Evolutionary conservation across 345 rosid species (phyloP), one percentile per base, ranked within the genome.

Genomic region (Eucalyptus caleyi): DNA sequence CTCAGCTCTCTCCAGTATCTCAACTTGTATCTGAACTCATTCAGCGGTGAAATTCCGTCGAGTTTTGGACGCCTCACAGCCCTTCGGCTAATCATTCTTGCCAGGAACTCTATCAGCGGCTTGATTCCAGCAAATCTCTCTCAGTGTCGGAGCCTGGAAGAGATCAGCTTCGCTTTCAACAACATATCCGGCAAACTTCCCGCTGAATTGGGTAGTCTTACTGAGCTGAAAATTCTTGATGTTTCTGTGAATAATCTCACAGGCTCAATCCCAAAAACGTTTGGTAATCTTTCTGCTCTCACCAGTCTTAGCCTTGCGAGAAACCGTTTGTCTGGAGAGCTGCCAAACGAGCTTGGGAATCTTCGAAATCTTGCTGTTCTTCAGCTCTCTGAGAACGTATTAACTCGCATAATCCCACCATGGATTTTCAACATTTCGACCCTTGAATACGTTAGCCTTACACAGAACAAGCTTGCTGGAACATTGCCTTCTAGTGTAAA

Each of bases 201-300:
- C 26, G n/a, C 81, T 86, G 81, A 86, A 47, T 24, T 89, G 37
- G 88, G 90, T 44, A 62, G 37, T 47, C 86, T 88, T 16, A 18
- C 49, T 27, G 81, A 53, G 40, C 90, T 90, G 27, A 51, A 87
- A 6, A 34, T 54, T 54, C 87, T 90, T 65, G 45, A n/a, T 59
- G 37, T 88, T 50, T 15, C 91, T 16, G 16, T 26, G 47, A 90
- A 90, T 72, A 40, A 32, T 59, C 91, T 90, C 62, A 86, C 89
- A 27, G 91, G 90, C 67, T 24, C 26, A 44, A 88, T 90, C 44
- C 91, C 91, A 1, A 30, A 50, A 77, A 53, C 87, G 11, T 88
- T 77, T n/a, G 90, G 91, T 23, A 90, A 90, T 89, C 89, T 90
- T 32, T 77, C 92, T 27, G 83, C 90, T 59, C 89, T 90, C 24